These are phyloP conservation scores for Acacia crassicarpa DNA, from an alignment of 306 rosid species.

Conservation along the genomic window DNA sequence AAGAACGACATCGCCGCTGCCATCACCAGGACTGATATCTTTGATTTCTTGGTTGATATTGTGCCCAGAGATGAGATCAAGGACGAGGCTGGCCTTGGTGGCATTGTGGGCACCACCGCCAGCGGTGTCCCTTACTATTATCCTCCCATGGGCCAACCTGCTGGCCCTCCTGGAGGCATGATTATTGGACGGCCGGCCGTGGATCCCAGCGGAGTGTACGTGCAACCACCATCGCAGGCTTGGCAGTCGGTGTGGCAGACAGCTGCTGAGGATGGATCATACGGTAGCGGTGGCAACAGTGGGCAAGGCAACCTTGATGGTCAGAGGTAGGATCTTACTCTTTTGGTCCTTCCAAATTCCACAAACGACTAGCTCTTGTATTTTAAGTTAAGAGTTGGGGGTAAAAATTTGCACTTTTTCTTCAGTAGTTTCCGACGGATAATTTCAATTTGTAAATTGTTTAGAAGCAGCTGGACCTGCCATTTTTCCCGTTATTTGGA, in stretches of 20 bases:
- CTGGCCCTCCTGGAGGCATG: slow-evolving; percentile 67
- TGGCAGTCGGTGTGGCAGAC: slow-evolving; percentile 97
- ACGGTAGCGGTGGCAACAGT: slow-evolving; percentile 60
- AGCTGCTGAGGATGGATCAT: slow-evolving; percentile 67
- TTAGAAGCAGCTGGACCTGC: neutral
- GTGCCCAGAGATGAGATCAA: slow-evolving; percentile 96
- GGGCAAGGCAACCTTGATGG: slow-evolving; percentile 80
- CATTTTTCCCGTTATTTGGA: neutral
- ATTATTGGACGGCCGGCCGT: slow-evolving; percentile 92
- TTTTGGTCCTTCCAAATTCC: neutral
- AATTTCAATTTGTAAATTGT: neutral
- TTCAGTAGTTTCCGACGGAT: neutral
- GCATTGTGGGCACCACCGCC: slow-evolving; percentile 65
- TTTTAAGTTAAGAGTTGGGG: neutral
- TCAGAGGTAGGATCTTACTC: slow-evolving; percentile 56
- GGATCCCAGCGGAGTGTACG: slow-evolving; percentile 82
- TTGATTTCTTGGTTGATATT: slow-evolving; percentile 87
- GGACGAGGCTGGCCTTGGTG: slow-evolving; percentile 72
- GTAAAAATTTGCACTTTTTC: neutral
- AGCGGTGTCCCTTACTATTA: slow-evolving; percentile 89
- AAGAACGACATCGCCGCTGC: slow-evolving; percentile 97
- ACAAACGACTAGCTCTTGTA: neutral
- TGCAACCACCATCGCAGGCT: slow-evolving; percentile 95
- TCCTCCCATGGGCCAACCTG: slow-evolving; percentile 94
- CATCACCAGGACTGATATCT: slow-evolving; percentile 84